These are phyloP conservation scores for Kodamaea arcana DNA, from an alignment of 1,139 yeast genomes.

Conservation along the genomic window DNA sequence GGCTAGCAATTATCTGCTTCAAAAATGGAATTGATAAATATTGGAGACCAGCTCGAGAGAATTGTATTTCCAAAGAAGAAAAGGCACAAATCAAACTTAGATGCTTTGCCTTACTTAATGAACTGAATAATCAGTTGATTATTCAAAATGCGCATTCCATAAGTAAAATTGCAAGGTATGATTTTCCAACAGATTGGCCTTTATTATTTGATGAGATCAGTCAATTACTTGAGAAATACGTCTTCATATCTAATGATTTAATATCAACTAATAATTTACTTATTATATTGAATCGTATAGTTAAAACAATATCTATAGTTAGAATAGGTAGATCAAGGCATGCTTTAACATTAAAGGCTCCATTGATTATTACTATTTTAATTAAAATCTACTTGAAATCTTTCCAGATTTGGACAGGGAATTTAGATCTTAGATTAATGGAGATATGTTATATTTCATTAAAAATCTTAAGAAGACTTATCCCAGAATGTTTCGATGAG, in stretches of 20 bases:
- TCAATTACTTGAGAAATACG: constrained; percentile 32
- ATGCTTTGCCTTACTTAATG: constrained; percentile 58
- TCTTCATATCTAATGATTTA: constrained; percentile 47
- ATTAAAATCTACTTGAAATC: constrained; percentile 55
- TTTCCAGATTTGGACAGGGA: constrained; percentile 59
- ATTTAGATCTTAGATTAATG: constrained; percentile 45
- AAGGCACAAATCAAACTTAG: constrained; percentile 57
- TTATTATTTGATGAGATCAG: constrained; percentile 60
- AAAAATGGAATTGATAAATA: constrained; percentile 82
- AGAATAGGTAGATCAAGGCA: constrained; percentile 80
- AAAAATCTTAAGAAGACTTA: constrained; percentile 67
- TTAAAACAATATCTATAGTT: constrained; percentile 70
- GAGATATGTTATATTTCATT: constrained; percentile 74
- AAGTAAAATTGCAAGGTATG: constrained; percentile 73
- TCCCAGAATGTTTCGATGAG: constrained; percentile 65
- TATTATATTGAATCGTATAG: constrained; percentile 66
- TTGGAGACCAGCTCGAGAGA: constrained; percentile 68
- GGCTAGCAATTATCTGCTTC: constrained; percentile 84
- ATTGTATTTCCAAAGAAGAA: constrained; percentile 63
- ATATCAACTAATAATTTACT: constrained; percentile 59
- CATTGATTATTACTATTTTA: constrained; percentile 55
- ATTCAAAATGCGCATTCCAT: constrained; percentile 83
- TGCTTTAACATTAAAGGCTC: constrained; percentile 71
- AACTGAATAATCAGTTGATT: constrained; percentile 67
- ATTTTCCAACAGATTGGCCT: constrained; percentile 89